Evolutionary conservation across 176 grass and related monocot species (phyloP).

Genomic region (Puya raimondii): DNA sequence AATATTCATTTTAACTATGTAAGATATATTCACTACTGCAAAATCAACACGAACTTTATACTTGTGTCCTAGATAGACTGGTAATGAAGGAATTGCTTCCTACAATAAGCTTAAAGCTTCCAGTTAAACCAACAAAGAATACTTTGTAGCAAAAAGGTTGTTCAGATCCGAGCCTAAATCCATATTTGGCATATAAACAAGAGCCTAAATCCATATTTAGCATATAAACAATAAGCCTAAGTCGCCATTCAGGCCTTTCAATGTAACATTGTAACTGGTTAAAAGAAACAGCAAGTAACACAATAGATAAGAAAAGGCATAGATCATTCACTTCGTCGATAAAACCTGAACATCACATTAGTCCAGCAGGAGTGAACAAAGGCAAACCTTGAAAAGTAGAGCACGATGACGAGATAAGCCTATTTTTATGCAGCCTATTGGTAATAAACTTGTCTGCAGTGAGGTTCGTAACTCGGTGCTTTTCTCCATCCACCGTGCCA

Average conservation of each 20-base stretch:
- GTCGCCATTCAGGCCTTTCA: too few relatives aligned
- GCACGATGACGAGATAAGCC: constrained; percentile 87
- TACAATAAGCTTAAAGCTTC: neutral
- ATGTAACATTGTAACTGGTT: too few relatives aligned
- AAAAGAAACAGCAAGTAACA: neutral
- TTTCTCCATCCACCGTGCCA: constrained; percentile 70
- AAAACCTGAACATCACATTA: neutral
- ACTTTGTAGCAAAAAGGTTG: too few relatives aligned
- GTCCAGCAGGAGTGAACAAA: neutral
- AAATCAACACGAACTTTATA: too few relatives aligned
- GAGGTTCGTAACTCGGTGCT: constrained; percentile 83
- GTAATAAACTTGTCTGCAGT: constrained; percentile 84
- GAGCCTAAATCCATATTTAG: too few relatives aligned
- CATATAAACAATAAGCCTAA: too few relatives aligned
- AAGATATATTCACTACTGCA: too few relatives aligned
- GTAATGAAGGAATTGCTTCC: neutral
- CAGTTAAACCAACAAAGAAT: neutral
- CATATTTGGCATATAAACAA: too few relatives aligned
- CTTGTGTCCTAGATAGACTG: too few relatives aligned
- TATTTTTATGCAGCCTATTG: constrained; percentile 91
- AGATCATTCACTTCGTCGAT: neutral
- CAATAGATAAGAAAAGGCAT: neutral
- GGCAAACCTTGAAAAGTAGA: constrained; percentile 84
- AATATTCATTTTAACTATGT: neutral
- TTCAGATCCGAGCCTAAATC: too few relatives aligned